Evolutionary conservation across 306 rosid species (phyloP).

Genomic region (Quercus aquifolioides): DNA sequence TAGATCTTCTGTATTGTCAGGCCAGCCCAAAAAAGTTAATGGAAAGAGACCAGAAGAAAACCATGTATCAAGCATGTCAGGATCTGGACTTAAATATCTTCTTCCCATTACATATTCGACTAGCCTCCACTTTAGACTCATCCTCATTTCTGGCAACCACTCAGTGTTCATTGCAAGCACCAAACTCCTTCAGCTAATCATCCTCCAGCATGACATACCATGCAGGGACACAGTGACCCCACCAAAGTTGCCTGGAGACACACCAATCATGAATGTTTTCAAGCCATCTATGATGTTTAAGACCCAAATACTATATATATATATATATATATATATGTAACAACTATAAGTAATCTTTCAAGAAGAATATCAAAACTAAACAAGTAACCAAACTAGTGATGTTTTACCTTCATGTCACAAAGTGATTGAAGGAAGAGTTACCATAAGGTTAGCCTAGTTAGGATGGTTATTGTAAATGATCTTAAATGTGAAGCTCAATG

Average conservation of each 20-base stretch:
- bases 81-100: conserved; percentile 67
- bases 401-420: too few species aligned
- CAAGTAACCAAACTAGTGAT: too few species aligned
- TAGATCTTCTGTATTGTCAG: conserved; percentile 75
- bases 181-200: conserved; percentile 63
- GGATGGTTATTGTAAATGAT: neutral
- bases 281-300: conserved; percentile 69
- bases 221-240: conserved; percentile 97
- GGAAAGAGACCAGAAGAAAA: conserved; percentile 96
- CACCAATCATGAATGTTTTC: conserved; percentile 92
- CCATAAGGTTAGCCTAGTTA: neutral
- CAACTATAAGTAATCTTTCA: too few species aligned
- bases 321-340: too few species aligned
- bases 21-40: conserved; percentile 91
- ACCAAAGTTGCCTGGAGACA: conserved; percentile 96
- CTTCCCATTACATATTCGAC: conserved; percentile 51
- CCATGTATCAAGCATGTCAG: conserved; percentile 98
- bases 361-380: too few species aligned
- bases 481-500: neutral
- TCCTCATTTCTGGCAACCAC: conserved; percentile 72
- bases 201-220: conserved; percentile 76
- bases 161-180: conserved; percentile 74
- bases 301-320: neutral
- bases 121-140: conserved; percentile 70
- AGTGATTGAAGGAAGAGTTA: neutral